These are phyloP conservation scores for Rhizopus delemar DNA, from an alignment of 371 early-diverging fungal species.

Conservation along the genomic window DNA sequence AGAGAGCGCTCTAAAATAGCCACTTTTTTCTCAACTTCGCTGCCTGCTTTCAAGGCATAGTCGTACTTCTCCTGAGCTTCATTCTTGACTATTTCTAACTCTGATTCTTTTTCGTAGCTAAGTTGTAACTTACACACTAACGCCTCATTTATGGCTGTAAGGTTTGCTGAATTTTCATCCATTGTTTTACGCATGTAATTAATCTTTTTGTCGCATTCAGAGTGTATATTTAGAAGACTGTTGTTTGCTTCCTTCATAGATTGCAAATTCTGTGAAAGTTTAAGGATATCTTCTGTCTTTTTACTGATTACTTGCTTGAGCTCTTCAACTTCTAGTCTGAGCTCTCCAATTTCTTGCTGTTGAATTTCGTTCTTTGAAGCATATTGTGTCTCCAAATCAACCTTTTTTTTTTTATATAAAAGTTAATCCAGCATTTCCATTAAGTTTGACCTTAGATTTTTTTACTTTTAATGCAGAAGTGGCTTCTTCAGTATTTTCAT, in stretches of 20 bases:
- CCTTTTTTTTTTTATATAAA: background rate
- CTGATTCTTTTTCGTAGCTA: conserved; percentile 93
- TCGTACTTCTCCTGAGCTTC: conserved; percentile 91
- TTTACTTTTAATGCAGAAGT: conserved; percentile 75
- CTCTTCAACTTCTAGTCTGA: conserved; percentile 64
- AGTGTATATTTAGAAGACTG: conserved; percentile 23
- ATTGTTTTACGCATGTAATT: conserved; percentile 88
- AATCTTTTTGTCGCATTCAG: conserved; percentile 82
- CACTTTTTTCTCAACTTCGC: too few species aligned
- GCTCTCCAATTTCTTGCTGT: conserved; percentile 78
- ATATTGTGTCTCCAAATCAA: conserved; percentile 6
- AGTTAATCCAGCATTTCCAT: conserved; percentile 16
- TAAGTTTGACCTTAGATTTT: background rate
- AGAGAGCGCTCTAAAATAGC: conserved; percentile 92
- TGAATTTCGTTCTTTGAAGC: conserved; percentile 55
- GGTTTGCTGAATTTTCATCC: conserved; percentile 89
- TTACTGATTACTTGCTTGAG: conserved; percentile 64
- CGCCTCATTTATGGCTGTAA: conserved; percentile 95
- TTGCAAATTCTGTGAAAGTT: conserved; percentile 56
- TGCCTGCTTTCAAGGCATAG: conserved; percentile 76
- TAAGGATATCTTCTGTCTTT: conserved; percentile 75
- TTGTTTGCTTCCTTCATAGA: conserved; percentile 26
- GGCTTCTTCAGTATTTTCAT: conserved; percentile 68
- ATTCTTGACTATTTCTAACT: conserved; percentile 92
- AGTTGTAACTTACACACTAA: conserved; percentile 94